Conservation (phyloP, 1,284 basidiomycete genomes). For the Xanthoconium separans region DNA sequence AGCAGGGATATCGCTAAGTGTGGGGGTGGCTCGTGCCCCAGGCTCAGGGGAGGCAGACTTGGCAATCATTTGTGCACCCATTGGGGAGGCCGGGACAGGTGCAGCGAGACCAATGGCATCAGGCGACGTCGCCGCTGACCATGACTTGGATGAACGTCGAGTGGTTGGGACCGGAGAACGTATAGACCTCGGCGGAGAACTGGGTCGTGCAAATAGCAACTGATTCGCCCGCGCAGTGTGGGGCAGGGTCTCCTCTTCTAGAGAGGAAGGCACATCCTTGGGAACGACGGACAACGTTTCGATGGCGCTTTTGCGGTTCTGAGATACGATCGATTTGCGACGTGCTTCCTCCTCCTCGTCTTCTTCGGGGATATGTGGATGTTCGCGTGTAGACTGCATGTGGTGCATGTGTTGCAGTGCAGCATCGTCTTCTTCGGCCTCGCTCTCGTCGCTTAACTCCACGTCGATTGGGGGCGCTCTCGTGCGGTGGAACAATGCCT, state of each 20-base stretch:
- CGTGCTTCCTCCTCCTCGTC: constrained; percentile 49
- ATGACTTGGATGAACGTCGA: constrained; percentile 19
- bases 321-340: constrained; percentile 21
- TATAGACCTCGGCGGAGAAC: constrained; percentile 24
- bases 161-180: constrained; percentile 19
- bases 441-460: constrained; percentile 81
- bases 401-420: constrained; percentile 37
- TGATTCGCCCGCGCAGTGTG: constrained; percentile 46
- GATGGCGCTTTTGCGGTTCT: constrained; percentile 15
- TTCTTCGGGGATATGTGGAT: constrained; percentile 65
- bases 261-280: constrained; percentile 31
- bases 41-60: constrained; percentile 17
- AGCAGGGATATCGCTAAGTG: constrained; percentile 23
- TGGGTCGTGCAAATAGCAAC: constrained; percentile 38
- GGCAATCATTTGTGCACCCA: constrained; percentile 17
- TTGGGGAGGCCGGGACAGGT: constrained; percentile 24
- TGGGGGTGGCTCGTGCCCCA: constrained; percentile 14
- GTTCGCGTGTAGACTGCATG: constrained; percentile 42
- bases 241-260: constrained; percentile 36
- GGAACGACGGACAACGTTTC: constrained; percentile 21
- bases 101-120: constrained; percentile 18
- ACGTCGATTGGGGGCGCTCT: constrained; percentile 68
- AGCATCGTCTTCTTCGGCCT: constrained; percentile 56
- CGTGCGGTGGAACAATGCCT: constrained; percentile 38
- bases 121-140: constrained; percentile 19